Evolutionary conservation across 2,329 filamentous ascomycete species (phyloP), one percentile per base, ranked within the genome.

Genomic region (Aspergillus proliferans): DNA sequence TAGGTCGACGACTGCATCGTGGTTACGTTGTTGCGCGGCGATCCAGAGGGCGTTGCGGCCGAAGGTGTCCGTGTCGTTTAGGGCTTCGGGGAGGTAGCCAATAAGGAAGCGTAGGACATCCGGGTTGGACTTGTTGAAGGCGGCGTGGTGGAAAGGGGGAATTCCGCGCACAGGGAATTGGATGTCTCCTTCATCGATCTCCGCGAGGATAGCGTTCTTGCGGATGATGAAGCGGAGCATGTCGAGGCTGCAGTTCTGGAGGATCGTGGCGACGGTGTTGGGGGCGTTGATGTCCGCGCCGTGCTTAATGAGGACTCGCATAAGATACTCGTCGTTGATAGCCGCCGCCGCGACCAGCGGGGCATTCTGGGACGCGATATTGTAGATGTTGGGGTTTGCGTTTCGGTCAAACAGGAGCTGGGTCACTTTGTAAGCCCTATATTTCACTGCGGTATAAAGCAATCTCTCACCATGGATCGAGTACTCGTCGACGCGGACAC

Each of bases 41-140:
- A 41, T 5, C 22, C 49, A 49, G 34, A 54, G 18, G 4, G 48
- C 44, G 15, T 48, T 55, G 8, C 26, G 14, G 6, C 42, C 46
- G 12, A 19, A 6, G 18, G 3, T 8, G 24, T 42, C 36, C 12
- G 9, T 10, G 2, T 34, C 22, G n/a, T 45, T 33, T 3, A 50
- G n/a, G 3, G 38, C 8, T 2, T 38, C 21, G 7, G 18, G 28
- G 19, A n/a, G 6, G n/a, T 14, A 10, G 9, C 18, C 3, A 5
- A 39, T 6, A 5, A 43, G 14, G 26, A 30, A 33, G 12, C 6
- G 14, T 5, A 44, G 43, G 8, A 30, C 19, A 10, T 33, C 12
- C 14, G 26, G 24, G 24, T 8, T 9, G 24, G 15, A 4, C n/a
- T n/a, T n/a, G 36, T 39, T 39, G 6, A 18, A 12, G 24, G 10